Percentiles rank a stretch among this genome's conserved stretches.
Evolutionary conservation across 768 basidiomycete species (phyloP).

Genomic region (Podaxis rugospora): DNA sequence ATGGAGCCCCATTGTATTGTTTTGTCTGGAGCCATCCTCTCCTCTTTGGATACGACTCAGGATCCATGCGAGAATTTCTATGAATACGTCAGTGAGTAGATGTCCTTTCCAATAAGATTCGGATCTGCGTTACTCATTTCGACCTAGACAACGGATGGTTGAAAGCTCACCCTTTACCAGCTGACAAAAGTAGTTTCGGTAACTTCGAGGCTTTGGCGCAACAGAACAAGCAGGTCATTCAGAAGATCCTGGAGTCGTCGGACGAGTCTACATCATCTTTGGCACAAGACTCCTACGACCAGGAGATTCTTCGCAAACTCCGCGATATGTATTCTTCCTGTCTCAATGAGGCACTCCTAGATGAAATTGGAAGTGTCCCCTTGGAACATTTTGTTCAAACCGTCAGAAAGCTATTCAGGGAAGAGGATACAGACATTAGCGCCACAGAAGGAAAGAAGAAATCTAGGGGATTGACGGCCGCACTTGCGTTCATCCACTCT

Average conservation of each 20-base stretch:
- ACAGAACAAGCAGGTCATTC: conserved; percentile 76
- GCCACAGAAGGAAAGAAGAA: conserved; percentile 22
- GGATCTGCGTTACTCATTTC: background rate
- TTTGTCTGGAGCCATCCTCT: conserved; percentile 78
- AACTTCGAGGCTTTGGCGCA: conserved; percentile 69
- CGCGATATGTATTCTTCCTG: conserved; percentile 78
- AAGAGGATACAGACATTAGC: conserved; percentile 38
- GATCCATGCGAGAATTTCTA: conserved; percentile 98
- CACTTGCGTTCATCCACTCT: conserved; percentile 84
- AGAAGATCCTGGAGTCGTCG: conserved; percentile 53
- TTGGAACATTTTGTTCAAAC: conserved; percentile 62
- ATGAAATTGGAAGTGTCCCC: conserved; percentile 69
- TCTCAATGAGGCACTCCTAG: conserved; percentile 70
- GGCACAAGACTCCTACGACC: conserved; percentile 38
- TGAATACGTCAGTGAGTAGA: conserved; percentile 77
- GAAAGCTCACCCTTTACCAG: conserved; percentile 75
- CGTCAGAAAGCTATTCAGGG: conserved; percentile 56
- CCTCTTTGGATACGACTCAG: conserved; percentile 70
- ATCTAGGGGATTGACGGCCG: conserved; percentile 67
- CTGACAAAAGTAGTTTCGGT: conserved; percentile 73
- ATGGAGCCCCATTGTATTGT: conserved; percentile 75
- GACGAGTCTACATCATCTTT: conserved; percentile 32
- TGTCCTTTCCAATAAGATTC: background rate
- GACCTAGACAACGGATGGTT: conserved; percentile 84
- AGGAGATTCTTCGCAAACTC: conserved; percentile 57